A percentile compares a stretch with the other conserved stretches of the same genome.
These are phyloP conservation scores for Leccinum fallax DNA, from an alignment of 1,284 basidiomycete genomes.

Conservation along the genomic window DNA sequence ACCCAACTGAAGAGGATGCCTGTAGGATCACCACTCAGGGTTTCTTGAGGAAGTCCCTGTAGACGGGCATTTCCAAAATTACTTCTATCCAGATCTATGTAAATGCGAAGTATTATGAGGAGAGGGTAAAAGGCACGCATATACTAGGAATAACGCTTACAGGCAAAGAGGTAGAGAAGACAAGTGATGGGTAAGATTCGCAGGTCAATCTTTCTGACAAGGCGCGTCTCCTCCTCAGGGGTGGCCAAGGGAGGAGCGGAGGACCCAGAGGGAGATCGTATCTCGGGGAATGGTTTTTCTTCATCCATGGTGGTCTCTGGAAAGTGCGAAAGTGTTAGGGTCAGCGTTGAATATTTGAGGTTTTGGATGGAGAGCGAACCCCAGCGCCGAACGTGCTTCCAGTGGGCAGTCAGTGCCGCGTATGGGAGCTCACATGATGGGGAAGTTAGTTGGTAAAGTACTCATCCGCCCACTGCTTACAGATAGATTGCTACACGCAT, in stretches of 20 bases:
- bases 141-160: constrained; percentile 42
- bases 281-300: constrained; percentile 13
- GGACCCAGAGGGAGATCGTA: background rate
- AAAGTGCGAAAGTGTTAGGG: background rate
- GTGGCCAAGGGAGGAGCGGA: constrained; percentile 20
- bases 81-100: constrained; percentile 65
- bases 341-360: background rate
- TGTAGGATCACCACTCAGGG: constrained; percentile 63
- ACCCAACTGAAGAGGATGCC: constrained; percentile 72
- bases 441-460: background rate
- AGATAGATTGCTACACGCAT: background rate
- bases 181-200: constrained; percentile 73
- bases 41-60: constrained; percentile 65
- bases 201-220: constrained; percentile 67
- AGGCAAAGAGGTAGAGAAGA: constrained; percentile 74
- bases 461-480: background rate
- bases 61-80: constrained; percentile 79
- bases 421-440: background rate
- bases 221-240: constrained; percentile 52
- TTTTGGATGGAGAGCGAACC: background rate
- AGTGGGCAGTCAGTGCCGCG: background rate
- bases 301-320: constrained; percentile 20
- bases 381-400: background rate
- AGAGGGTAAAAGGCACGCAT: background rate
- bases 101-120: background rate